Base-by-base conservation (phyloP, 257 asterid genomes). In the Ligustrum vulgare region DNA sequence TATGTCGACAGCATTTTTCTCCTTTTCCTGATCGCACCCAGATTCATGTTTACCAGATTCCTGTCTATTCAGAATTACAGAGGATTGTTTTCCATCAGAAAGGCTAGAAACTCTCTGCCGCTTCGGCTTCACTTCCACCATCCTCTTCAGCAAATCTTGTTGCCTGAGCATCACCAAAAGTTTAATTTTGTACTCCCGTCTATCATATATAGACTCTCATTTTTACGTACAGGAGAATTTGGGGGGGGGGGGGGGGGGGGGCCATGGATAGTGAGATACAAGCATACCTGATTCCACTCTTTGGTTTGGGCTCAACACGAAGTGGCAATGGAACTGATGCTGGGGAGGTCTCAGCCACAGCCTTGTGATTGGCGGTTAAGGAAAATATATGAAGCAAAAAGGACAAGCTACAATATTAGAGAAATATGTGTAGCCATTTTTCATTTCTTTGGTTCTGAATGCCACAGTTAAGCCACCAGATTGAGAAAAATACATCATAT, bases 261-360 rank as follows among this genome's bases (percentile, higher is more conserved):
- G 31, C 8, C 8, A 3, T 5, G 56, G 45, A 49, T 12, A 31
- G 73, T 22, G 49, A 75, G 66, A 54, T 7, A 54, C 1, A 51
- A 60, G 34, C 16, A 47, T 54, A 89, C 98, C 97, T 94, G 81
- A 94, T 94, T 72, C 96, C 97, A 80, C 98, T 94, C 85, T 94
- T 94, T 69, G 95, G 86, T 89, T 92, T 94, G 76, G 99, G 99
- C 83, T 92, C 99, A 76, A 94, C 98, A 65, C 98, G 96, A 73
- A 89, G 97, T 6, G 99, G 88, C 93, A 94, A 79, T 76, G 99
- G 97, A 58, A 94, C 86, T 62, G 91, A 56, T 58, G 94, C 87
- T 11, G 93, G 75, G 75, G 99, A 81, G 72, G 97, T 78, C 81
- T 94, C 97, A 67, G 99, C 85, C 71, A 94, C 99, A 77, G 98